Evolutionary conservation across 768 basidiomycete genomes (phyloP).

Genomic region (Suillus hirtellus): DNA sequence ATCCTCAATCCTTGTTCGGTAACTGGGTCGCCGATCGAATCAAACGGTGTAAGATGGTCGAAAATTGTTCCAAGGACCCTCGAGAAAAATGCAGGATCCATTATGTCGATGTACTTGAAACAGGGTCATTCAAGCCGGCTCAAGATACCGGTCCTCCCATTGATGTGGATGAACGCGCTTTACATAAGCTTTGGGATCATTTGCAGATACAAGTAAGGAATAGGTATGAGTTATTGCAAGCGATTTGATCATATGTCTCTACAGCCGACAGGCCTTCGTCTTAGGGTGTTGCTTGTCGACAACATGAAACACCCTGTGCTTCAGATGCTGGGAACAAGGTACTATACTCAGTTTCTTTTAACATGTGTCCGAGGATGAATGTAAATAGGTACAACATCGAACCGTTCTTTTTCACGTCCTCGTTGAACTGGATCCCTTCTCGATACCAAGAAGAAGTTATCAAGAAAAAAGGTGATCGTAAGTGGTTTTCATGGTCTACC

Average conservation of each 20-base stretch:
- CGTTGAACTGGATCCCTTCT: slow-evolving; percentile 58
- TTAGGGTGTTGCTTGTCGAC: slow-evolving; percentile 41
- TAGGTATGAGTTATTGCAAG: neutral
- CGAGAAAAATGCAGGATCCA: slow-evolving; percentile 17
- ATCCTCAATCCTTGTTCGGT: slow-evolving; percentile 47
- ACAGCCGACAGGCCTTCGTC: slow-evolving; percentile 19
- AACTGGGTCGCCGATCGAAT: slow-evolving; percentile 48
- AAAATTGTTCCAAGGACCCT: neutral
- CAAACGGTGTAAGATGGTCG: slow-evolving; percentile 24
- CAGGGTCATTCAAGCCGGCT: slow-evolving; percentile 33
- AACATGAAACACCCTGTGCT: slow-evolving; percentile 46
- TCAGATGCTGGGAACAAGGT: slow-evolving; percentile 54
- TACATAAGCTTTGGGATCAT: slow-evolving; percentile 21
- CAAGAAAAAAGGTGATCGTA: slow-evolving; percentile 47
- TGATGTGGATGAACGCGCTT: slow-evolving; percentile 15
- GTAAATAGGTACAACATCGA: slow-evolving; percentile 45
- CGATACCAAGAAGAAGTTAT: slow-evolving; percentile 50
- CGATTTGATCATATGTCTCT: neutral
- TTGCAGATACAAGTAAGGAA: slow-evolving; percentile 20
- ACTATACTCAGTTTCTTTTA: slow-evolving; percentile 5
- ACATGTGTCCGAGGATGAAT: neutral
- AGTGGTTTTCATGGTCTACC: slow-evolving; percentile 18
- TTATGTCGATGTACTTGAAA: slow-evolving; percentile 41
- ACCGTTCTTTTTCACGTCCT: slow-evolving; percentile 57
- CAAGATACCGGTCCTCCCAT: slow-evolving; percentile 1